Base-by-base conservation (phyloP, 108 stramenopile species). In the Hondaea fermentalgiana region DNA sequence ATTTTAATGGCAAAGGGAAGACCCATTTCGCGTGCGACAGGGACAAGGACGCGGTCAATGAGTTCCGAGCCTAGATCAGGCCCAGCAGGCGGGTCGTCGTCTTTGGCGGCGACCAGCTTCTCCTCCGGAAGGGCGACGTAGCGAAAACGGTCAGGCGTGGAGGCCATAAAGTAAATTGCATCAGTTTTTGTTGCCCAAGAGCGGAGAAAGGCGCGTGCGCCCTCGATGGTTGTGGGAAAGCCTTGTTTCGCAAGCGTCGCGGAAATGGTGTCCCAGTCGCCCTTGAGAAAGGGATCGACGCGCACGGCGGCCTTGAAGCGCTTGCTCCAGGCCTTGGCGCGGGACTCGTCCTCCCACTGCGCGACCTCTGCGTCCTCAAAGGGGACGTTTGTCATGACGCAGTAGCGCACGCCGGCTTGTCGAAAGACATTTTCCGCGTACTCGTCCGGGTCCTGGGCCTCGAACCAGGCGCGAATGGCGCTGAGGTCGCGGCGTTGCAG, bases 351-450 rank as follows among this genome's bases (percentile, higher is more conserved):
- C 12, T 6, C 44, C 25, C 44, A 71, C 91, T 83, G 47, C 88
- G 90, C 88, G 93, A 92, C 72, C 88, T 92, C 89, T 88, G 87
- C 14, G 96, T 95, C 44, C 93, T 96, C 96, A 87, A 97, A 97
- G 23, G 97, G 97, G 90, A 97, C 95, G 91, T 97, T 97, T 4
- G 97, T 97, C 96, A 97, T 97, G 53, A 97, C 92, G 14, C 95
- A 95, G 90, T 97, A 96, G 45, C 89, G 89, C 10, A 97, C 91
- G 23, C 96, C 95, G 5, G 96, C 92, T 23, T 88, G 90, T 6
- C 42, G 44, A 89, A 95, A 96, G 25, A 95, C 93, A 45, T 60
- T 2, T 72, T 95, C 90, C 49, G 87, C 88, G 91, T 95, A 96
- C 5, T 51, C 72, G 43, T 94, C 94, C 5, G 83, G 89, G 19